Evolutionary conservation across 2,329 filamentous ascomycete species (phyloP), one percentile per base, ranked within the genome.

Genomic region (Nigrospora osmanthi): DNA sequence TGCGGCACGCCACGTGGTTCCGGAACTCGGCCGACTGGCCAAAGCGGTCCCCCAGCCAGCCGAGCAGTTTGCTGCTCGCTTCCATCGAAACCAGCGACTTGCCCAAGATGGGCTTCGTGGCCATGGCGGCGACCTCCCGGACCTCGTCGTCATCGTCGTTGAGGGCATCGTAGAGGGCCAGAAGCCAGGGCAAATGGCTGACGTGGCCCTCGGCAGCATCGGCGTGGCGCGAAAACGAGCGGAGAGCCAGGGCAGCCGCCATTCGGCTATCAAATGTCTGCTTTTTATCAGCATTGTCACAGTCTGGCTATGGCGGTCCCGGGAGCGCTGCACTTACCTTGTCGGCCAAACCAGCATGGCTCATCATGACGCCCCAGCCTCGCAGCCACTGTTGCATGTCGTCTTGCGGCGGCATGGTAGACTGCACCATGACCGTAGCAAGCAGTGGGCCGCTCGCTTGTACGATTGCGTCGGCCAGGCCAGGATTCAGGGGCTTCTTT

Each of bases 81-180:
- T 75, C 69, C 32, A 75, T 63, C 32, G 72, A 68, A 11, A 73
- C 68, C 34, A 76, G 63, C 4, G 52, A 43, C 23, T 61, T 55
- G 16, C 61, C 52, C 14, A 83, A 53, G 19, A 86, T 60, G 17
- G 57, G 59, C 6, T 64, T 59, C 0, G 74, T 69, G 1, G 77
- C 72, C 0, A 54, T 48, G 3, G 82, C 77, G 9, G 83, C 84
- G 1, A 77, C 61, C 32, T 83, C 76, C 38, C 91, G 80, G 50
- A 96, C 78, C 46, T 96, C 89, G 49, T 95, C 88, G 58, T 97
- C 91, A 58, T 97, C 91, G 58, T 97, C 93, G 58, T 87, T 86
- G 5, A 95, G 73, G 38, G 81, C 72, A 58, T 89, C 83, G 62
- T 93, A 90, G 1, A 91, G 67, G 4, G 83, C 71, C 6, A 89